Evolutionary conservation across 2,329 filamentous ascomycete species (phyloP).

Genomic region (Stagonosporopsis rhizophila): DNA sequence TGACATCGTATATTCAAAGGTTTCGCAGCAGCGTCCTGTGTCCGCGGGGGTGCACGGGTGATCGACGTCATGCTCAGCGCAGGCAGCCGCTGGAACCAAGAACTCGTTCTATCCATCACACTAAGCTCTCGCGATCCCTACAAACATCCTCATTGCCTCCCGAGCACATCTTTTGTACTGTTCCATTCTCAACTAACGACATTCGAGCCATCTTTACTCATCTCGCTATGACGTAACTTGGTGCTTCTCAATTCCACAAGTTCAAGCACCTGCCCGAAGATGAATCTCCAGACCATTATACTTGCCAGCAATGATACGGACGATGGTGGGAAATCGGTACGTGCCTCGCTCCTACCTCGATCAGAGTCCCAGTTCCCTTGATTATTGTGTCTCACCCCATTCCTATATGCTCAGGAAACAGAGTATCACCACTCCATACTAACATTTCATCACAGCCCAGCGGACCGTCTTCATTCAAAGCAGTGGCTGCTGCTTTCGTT

Average conservation of each 20-base stretch:
- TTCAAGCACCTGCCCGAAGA: slow-evolving; percentile 11
- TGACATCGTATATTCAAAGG: too few relatives aligned
- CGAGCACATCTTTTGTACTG: not conserved
- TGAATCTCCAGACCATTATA: slow-evolving; percentile 29
- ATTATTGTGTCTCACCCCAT: not conserved
- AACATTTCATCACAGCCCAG: slow-evolving; percentile 27
- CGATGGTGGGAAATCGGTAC: slow-evolving; percentile 27
- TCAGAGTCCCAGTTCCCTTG: too few relatives aligned
- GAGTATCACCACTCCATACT: slow-evolving; percentile 9
- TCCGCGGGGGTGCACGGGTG: slow-evolving; percentile 6
- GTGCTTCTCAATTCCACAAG: not conserved
- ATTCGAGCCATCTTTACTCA: not conserved
- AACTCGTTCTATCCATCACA: slow-evolving; percentile 3
- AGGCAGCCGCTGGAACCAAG: slow-evolving; percentile 12
- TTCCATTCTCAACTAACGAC: not conserved
- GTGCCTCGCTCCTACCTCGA: not conserved
- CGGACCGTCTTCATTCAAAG: slow-evolving; percentile 41
- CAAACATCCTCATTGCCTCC: not conserved
- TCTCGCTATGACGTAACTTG: slow-evolving; percentile 9
- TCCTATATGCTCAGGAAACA: not conserved
- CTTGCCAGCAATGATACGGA: slow-evolving; percentile 22
- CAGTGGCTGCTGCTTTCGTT: slow-evolving; percentile 46
- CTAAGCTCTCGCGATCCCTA: slow-evolving; percentile 4
- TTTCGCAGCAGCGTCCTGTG: not conserved
- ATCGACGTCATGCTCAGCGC: slow-evolving; percentile 7